Evolutionary conservation across 257 asterid genomes (phyloP).

Genomic region (Solanum sitiens): DNA sequence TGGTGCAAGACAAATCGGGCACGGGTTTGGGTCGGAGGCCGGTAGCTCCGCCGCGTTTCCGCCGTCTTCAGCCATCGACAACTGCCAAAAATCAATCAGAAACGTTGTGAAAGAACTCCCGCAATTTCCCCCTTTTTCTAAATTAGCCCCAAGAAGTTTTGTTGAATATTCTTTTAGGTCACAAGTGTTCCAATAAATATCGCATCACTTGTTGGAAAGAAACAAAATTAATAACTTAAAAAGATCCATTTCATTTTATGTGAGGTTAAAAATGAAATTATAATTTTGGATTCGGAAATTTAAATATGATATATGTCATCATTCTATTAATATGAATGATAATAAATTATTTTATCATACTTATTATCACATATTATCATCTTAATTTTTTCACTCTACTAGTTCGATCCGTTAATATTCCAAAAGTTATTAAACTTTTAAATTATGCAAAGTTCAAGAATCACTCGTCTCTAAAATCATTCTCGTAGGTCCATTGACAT

Average conservation of each 20-base stretch:
- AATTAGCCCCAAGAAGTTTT: background rate
- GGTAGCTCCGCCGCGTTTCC: conserved; percentile 9
- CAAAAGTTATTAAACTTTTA: too few species aligned
- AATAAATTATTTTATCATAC: too few species aligned
- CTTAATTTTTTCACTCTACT: background rate
- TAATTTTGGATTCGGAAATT: background rate
- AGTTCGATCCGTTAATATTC: background rate
- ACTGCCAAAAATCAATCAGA: background rate
- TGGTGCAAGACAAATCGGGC: conserved; percentile 56
- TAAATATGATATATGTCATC: background rate
- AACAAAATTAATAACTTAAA: background rate
- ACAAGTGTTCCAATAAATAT: background rate
- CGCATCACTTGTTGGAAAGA: background rate
- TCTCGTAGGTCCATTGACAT: background rate
- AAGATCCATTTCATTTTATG: background rate
- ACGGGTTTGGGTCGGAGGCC: conserved; percentile 34
- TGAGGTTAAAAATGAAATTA: background rate
- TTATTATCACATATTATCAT: background rate
- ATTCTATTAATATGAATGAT: background rate
- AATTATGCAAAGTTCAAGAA: too few species aligned
- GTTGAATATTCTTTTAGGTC: background rate
- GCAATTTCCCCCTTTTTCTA: background rate
- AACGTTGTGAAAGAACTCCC: background rate
- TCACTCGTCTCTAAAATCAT: background rate
- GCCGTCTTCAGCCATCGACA: conserved; percentile 12